A percentile compares a stretch with the other conserved stretches of the same genome.
Evolutionary conservation across 2,329 filamentous ascomycete genomes (phyloP).

Genomic region (Epichloe sp.): DNA sequence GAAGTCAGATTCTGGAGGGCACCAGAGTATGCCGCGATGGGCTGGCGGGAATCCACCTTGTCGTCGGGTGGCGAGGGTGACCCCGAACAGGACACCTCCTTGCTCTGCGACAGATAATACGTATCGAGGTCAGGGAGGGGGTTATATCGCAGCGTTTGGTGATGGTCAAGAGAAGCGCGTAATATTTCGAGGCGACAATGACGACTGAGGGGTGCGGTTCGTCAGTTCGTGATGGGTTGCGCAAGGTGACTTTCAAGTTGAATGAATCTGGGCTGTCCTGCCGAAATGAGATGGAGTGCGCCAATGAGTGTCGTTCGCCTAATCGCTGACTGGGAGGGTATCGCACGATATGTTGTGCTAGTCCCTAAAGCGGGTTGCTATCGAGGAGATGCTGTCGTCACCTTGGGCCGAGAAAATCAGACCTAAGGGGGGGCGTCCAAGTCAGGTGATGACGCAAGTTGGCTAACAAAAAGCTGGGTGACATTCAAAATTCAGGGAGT

Average conservation of each 20-base stretch:
- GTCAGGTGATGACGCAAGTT: conserved; percentile 6
- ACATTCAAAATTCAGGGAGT: no score
- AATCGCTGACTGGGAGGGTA: background rate
- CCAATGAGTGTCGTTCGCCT: background rate
- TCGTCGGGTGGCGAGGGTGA: conserved; percentile 25
- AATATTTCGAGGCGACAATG: background rate
- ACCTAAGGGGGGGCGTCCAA: conserved; percentile 1
- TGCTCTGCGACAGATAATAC: background rate
- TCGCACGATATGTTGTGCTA: background rate
- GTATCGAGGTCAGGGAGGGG: background rate
- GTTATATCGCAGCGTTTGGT: background rate
- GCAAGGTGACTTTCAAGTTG: background rate
- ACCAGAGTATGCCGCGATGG: conserved; percentile 47
- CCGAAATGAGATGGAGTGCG: background rate
- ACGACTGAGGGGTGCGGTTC: background rate
- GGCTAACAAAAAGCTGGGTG: background rate
- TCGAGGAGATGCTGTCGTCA: background rate
- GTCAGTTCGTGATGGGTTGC: background rate
- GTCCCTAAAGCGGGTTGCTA: background rate
- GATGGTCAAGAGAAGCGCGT: background rate
- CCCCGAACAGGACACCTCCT: conserved; percentile 22
- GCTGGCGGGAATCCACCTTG: conserved; percentile 51
- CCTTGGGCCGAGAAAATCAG: background rate
- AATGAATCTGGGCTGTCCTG: background rate
- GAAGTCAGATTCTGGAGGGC: conserved; percentile 47